Base-by-base conservation (phyloP, 164 flowering plant species). In the Hamamelis virginiana region DNA sequence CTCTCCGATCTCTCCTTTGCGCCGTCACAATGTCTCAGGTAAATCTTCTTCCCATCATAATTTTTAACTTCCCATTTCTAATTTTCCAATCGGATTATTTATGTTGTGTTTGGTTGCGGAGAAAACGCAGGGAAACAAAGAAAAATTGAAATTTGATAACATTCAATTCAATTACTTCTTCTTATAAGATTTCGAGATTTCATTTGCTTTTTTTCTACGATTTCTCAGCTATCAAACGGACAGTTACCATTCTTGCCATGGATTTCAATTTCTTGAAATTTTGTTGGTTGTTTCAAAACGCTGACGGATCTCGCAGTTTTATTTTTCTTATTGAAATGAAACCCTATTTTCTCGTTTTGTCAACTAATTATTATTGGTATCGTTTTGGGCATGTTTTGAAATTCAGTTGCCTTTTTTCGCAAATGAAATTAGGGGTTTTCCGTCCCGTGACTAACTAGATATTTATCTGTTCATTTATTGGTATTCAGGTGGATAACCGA, bases 401-500 rank as follows among this genome's bases (percentile, higher is more conserved):
- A n/a, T n/a, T n/a, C n/a, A n/a, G 11, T 55, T 55, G 28, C 27
- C 9, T 21, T 55, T 55, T 1, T 25, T 21, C 12, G 11, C 16
- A 25, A 55, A 9, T 55, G 22, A 23, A 22, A 13, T 25, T 55
- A 21, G 3, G 14, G 11, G 12, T 55, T 55, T 18, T 16, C 21
- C 0, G 18, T 51, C 55, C 55, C 55, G 4, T 6, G 41, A 33
- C 6, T 33, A 33, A 33, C 41, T 33, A 2, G 41, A 6, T 33
- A 33, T 2, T 33, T 15, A 59, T 59, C 28, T 8, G 16, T 6
- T 59, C 6, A 19, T 43, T 68, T 26, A 10, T 63, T 57, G 19
- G 12, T 59, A 9, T 72, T 48, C 77, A 92, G 97, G 94, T 87
- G 48, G 98, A 92, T 76, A 92, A 79, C 81, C 75, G 94, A 62